Percentiles rank a stretch among this genome's conserved stretches.
These are phyloP conservation scores for Pythium brassicae DNA, from an alignment of 352 stramenopile genomes.

Conservation along the genomic window DNA sequence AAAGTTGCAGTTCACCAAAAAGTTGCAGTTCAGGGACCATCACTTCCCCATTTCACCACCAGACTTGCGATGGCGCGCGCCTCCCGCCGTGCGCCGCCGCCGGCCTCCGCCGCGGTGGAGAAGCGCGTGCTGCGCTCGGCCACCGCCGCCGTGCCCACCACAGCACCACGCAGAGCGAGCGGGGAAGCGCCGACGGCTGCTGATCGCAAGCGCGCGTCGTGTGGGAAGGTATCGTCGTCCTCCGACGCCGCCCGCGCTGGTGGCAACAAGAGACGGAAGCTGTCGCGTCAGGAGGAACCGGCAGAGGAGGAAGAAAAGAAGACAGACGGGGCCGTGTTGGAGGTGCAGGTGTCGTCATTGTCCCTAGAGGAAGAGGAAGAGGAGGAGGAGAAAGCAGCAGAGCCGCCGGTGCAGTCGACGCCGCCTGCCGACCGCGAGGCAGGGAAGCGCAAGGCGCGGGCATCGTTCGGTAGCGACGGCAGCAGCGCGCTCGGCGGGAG, in stretches of 20 bases:
- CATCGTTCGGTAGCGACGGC: conserved; percentile 6
- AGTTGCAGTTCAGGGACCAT: too few species aligned
- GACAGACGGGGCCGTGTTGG: not conserved
- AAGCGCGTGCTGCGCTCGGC: not conserved
- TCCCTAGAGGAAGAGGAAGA: not conserved
- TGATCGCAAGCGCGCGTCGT: not conserved
- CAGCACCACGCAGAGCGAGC: too few species aligned
- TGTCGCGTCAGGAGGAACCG: too few species aligned
- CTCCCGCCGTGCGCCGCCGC: not conserved
- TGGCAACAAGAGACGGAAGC: not conserved
- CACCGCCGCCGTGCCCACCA: not conserved
- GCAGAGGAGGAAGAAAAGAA: too few species aligned
- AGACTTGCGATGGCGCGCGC: not conserved
- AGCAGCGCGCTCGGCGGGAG: conserved; percentile 4
- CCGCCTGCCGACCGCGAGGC: not conserved
- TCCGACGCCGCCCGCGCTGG: too few species aligned
- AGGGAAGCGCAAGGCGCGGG: conserved; percentile 4
- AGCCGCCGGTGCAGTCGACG: not conserved
- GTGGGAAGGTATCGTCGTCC: too few species aligned
- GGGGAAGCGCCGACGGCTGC: not conserved
- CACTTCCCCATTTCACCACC: too few species aligned
- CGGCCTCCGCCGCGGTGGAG: not conserved
- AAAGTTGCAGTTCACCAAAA: too few species aligned
- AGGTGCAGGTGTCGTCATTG: not conserved
- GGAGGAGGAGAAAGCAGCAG: too few species aligned